Base-by-base conservation (phyloP, 176 grass and related monocot genomes). In the Melocanna baccifera region DNA sequence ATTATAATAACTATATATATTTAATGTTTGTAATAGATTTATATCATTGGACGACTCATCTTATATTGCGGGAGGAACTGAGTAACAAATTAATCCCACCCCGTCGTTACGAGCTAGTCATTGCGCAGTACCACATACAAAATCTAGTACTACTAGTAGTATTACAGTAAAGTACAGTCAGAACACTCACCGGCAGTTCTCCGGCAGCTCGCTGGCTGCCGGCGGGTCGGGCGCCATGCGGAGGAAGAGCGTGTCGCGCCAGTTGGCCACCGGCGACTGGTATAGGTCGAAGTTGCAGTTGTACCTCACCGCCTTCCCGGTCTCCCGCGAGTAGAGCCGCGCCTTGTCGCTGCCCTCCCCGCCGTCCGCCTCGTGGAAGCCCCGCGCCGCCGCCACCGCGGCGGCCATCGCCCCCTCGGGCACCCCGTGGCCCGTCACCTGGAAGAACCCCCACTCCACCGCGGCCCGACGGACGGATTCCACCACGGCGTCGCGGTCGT, bases 151-250 rank as follows among this genome's bases (percentile, higher is more conserved):
- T 20, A 67, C 26, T 63, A 32, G 26, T 18, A 67, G 9, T 12
- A 9, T 39, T 37, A 14, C 10, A 7, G 9, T 43, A 20, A 59
- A 75, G 23, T 32, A 63, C 7, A 47, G 6, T 40, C n/a, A 51
- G 78, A 2, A 58, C 29, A 6, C 61, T 23, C 6, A 94, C 92
- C 76, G 88, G 87, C 76, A 86, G 67, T 5, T 83, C 26, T 75
- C 59, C 10, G 90, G 90, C 55, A 94, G 28, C 6, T 92, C 90
- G 25, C 57, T 59, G 55, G 81, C 40, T 16, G 37, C 10, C 12
- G 87, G 87, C 1, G 92, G 89, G 22, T 94, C 90, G 36, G 92
- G 92, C 1, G 77, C 87, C 72, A 92, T 76, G 77, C 84, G 84
- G 72, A 86, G 69, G 86, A 86, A 92, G 68, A 94, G 90, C 81